These are phyloP conservation scores for Hydnomerulius pinastri DNA, from an alignment of 768 basidiomycete species.

Conservation along the genomic window DNA sequence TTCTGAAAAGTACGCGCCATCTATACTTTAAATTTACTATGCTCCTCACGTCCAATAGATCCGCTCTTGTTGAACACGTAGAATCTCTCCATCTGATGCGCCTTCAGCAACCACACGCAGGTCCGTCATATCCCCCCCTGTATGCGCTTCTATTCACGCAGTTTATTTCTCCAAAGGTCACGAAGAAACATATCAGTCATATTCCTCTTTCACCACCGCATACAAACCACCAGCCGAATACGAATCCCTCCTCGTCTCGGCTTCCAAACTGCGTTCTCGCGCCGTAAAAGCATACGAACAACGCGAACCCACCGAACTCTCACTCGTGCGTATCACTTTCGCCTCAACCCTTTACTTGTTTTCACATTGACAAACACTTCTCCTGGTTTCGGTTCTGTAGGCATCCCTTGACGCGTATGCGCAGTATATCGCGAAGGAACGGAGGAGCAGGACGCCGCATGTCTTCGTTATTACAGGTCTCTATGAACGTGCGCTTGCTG, in stretches of 20 bases:
- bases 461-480: slow-evolving; percentile 54
- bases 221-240: slow-evolving; percentile 76
- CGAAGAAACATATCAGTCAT: slow-evolving; percentile 80
- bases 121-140: slow-evolving; percentile 37
- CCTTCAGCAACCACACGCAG: slow-evolving; percentile 74
- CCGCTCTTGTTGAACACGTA: slow-evolving; percentile 47
- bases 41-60: slow-evolving; percentile 31
- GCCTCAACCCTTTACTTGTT: not conserved
- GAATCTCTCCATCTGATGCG: slow-evolving; percentile 64
- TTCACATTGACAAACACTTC: too few relatives aligned
- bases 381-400: slow-evolving; percentile 16
- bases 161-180: slow-evolving; percentile 49
- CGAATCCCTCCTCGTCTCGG: slow-evolving; percentile 71
- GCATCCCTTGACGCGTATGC: slow-evolving; percentile 61
- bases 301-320: slow-evolving; percentile 62
- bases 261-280: slow-evolving; percentile 68
- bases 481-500: slow-evolving; percentile 76
- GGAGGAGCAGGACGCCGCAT: slow-evolving; percentile 60
- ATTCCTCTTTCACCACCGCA: slow-evolving; percentile 87
- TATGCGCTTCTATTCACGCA: not conserved
- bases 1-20: slow-evolving; percentile 45
- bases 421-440: slow-evolving; percentile 64
- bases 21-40: not conserved
- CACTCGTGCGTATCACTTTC: slow-evolving; percentile 47
- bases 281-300: slow-evolving; percentile 62